Percentiles rank a stretch among this genome's conserved stretches.
These are phyloP conservation scores for Durio zibethinus DNA, from an alignment of 345 rosid genomes.

Conservation along the genomic window DNA sequence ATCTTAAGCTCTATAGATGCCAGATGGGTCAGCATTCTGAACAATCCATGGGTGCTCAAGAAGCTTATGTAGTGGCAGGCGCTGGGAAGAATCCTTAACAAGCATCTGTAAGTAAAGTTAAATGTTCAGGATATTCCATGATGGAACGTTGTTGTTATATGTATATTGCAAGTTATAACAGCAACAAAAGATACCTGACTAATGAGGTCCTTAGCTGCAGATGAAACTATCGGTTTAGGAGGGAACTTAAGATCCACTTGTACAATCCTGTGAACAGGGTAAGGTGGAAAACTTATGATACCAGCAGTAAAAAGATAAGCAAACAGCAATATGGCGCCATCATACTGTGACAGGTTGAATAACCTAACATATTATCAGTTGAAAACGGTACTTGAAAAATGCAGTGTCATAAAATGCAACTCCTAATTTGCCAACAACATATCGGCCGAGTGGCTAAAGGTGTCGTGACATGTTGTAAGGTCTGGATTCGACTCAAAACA, in stretches of 20 bases:
- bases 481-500: too few species aligned
- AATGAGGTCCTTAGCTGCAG: constrained; percentile 85
- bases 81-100: constrained; percentile 76
- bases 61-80: constrained; percentile 81
- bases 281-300: background rate
- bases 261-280: constrained; percentile 57
- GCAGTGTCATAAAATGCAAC: too few species aligned
- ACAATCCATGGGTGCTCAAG: constrained; percentile 97
- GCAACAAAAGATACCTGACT: constrained; percentile 53
- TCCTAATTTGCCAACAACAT: too few species aligned
- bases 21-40: constrained; percentile 92
- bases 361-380: background rate
- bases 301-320: background rate
- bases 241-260: constrained; percentile 97
- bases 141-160: background rate
- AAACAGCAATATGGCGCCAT: background rate
- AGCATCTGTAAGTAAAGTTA: constrained; percentile 60
- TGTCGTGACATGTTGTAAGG: too few species aligned
- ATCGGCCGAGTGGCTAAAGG: too few species aligned
- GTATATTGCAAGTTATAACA: background rate
- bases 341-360: background rate
- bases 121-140: background rate
- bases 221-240: constrained; percentile 77
- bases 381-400: background rate
- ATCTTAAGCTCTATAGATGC: constrained; percentile 57